phyloP scores from a whole-genome alignment of 2,329 filamentous ascomycete species.

The Mollisiaceae sp. region DNA sequence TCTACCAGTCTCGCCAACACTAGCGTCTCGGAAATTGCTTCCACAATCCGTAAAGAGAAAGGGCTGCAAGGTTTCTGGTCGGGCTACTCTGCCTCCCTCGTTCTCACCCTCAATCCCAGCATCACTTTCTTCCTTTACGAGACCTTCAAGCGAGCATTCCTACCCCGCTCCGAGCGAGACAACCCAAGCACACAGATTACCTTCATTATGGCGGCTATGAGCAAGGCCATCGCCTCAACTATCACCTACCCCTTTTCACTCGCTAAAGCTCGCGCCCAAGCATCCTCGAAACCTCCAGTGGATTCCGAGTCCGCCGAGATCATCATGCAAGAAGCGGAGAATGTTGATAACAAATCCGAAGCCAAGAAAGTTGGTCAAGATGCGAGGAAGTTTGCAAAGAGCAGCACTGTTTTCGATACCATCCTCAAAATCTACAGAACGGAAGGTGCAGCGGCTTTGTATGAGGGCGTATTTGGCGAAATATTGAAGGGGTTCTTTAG shows the following conservation, averaged over 20 bases:
- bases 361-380: constrained; percentile 33
- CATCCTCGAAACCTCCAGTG: constrained; percentile 50
- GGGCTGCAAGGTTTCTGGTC: constrained; percentile 83
- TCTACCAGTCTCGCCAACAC: constrained; percentile 31
- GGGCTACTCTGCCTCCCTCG: constrained; percentile 79
- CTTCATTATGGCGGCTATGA: constrained; percentile 74
- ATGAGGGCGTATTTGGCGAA: constrained; percentile 77
- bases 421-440: constrained; percentile 61
- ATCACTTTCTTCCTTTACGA: constrained; percentile 87
- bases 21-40: constrained; percentile 60
- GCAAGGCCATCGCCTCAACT: constrained; percentile 77
- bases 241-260: constrained; percentile 86
- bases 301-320: constrained; percentile 39
- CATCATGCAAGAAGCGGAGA: constrained; percentile 38
- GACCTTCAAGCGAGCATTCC: constrained; percentile 64
- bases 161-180: constrained; percentile 57
- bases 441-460: constrained; percentile 73
- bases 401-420: constrained; percentile 64
- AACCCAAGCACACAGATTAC: constrained; percentile 59
- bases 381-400: constrained; percentile 39
- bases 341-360: constrained; percentile 42
- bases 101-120: constrained; percentile 84
- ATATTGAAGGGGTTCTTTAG: constrained; percentile 83
- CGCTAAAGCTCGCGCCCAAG: constrained; percentile 80
- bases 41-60: constrained; percentile 69